Conservation (phyloP, 345 rosid genomes). For the Firmiana major region DNA sequence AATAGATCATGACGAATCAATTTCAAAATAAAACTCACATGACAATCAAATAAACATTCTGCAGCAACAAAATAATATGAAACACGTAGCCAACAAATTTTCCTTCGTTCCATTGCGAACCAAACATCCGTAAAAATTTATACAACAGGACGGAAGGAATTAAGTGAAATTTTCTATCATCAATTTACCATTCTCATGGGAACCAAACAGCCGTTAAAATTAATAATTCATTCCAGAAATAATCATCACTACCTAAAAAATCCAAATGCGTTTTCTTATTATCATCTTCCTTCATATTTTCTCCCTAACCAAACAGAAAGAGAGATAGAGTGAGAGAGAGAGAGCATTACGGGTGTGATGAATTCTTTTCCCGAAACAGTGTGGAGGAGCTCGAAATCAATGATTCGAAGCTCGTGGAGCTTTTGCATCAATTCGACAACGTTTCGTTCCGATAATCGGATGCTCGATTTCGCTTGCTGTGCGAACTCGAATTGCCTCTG, state of each 20-base stretch:
- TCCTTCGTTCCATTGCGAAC: background rate
- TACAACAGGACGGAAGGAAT: background rate
- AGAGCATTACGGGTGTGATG: slow-evolving; percentile 64
- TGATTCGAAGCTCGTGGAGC: slow-evolving; percentile 86
- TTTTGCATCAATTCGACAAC: slow-evolving; percentile 96
- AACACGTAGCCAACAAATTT: background rate
- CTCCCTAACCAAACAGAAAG: slow-evolving; percentile 1
- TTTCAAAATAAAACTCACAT: background rate
- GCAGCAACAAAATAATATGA: background rate
- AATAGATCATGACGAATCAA: slow-evolving; percentile 18
- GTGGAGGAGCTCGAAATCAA: slow-evolving; percentile 96
- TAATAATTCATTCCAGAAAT: background rate
- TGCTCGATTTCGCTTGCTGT: slow-evolving; percentile 81
- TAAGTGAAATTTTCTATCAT: background rate
- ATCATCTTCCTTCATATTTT: background rate
- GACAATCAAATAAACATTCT: background rate
- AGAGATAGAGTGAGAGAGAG: slow-evolving; percentile 5
- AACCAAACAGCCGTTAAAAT: background rate
- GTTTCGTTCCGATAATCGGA: slow-evolving; percentile 83
- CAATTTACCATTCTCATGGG: background rate
- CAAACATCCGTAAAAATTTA: background rate
- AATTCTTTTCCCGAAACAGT: slow-evolving; percentile 94
- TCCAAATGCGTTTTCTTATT: background rate
- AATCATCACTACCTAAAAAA: background rate
- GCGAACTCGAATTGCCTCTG: slow-evolving; percentile 92